These are phyloP conservation scores for Globisporangium iwayamae DNA, from an alignment of 352 stramenopile species.

Conservation along the genomic window DNA sequence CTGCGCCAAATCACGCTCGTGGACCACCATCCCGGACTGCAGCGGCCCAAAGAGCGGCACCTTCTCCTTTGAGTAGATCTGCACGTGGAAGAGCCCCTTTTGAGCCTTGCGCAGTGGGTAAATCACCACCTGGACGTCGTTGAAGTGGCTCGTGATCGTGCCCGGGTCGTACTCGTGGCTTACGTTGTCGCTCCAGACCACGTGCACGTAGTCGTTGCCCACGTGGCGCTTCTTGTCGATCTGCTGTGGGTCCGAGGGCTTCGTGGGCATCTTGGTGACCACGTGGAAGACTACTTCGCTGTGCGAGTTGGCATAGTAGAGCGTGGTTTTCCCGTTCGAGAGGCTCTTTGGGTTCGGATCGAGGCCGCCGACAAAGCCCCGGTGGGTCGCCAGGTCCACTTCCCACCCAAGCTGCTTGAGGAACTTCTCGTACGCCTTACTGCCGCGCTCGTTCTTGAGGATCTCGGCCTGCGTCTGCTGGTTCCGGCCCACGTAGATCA, in stretches of 20 bases:
- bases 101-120: conserved; percentile 66
- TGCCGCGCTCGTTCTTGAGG: conserved; percentile 71
- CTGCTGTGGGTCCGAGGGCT: conserved; percentile 70
- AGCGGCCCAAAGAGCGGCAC: conserved; percentile 76
- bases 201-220: conserved; percentile 85
- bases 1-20: conserved; percentile 55
- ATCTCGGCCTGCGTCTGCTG: conserved; percentile 81
- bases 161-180: conserved; percentile 68
- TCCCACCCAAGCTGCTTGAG: conserved; percentile 77
- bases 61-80: conserved; percentile 82
- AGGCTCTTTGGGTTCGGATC: conserved; percentile 81
- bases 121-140: conserved; percentile 85
- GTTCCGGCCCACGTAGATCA: conserved; percentile 79
- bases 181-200: conserved; percentile 85
- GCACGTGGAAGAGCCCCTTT: conserved; percentile 64
- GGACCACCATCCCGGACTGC: conserved; percentile 82
- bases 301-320: conserved; percentile 82
- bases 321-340: conserved; percentile 61
- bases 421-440: conserved; percentile 62
- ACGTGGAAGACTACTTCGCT: conserved; percentile 88
- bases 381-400: conserved; percentile 60
- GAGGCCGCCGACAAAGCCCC: conserved; percentile 71
- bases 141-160: conserved; percentile 89
- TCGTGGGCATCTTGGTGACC: conserved; percentile 87
- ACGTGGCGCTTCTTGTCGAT: conserved; percentile 90